Evolutionary conservation across 2,329 filamentous ascomycete genomes (phyloP).

Genomic region (Chaetomiaceae sp.): DNA sequence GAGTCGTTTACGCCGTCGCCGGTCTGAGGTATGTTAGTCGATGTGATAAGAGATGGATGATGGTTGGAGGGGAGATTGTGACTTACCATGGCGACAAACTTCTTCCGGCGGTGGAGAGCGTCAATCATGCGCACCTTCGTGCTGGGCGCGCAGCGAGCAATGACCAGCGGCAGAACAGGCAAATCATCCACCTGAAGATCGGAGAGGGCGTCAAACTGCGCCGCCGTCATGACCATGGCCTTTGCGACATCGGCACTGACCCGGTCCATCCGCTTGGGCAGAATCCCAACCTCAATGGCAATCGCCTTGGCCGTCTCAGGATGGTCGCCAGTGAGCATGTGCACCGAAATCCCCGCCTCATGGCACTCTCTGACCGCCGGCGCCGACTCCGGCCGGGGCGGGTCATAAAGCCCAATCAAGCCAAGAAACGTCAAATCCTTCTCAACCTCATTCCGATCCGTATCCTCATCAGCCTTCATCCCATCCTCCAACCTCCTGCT

Average conservation of each 20-base stretch:
- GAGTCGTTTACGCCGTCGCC: slow-evolving; percentile 73
- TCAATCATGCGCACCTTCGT: slow-evolving; percentile 72
- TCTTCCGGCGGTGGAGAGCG: slow-evolving; percentile 61
- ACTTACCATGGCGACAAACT: slow-evolving; percentile 60
- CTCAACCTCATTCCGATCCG: slow-evolving; percentile 51
- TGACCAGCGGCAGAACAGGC: slow-evolving; percentile 58
- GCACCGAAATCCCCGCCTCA: slow-evolving; percentile 58
- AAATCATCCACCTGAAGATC: slow-evolving; percentile 59
- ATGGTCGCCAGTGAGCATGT: slow-evolving; percentile 67
- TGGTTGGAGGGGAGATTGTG: too few species aligned
- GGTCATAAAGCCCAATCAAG: slow-evolving; percentile 68
- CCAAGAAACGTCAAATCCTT: slow-evolving; percentile 58
- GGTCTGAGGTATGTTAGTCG: too few species aligned
- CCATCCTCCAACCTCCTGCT: slow-evolving; percentile 37
- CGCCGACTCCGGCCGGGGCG: slow-evolving; percentile 62
- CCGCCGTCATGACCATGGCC: slow-evolving; percentile 60
- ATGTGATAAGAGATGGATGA: too few species aligned
- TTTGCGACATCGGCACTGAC: slow-evolving; percentile 51
- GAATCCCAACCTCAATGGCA: slow-evolving; percentile 60
- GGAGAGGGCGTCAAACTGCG: slow-evolving; percentile 57
- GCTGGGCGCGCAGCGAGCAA: slow-evolving; percentile 64
- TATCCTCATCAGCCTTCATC: slow-evolving; percentile 17
- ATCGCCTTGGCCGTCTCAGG: slow-evolving; percentile 64
- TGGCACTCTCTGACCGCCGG: slow-evolving; percentile 56
- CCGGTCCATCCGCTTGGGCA: slow-evolving; percentile 43